Evolutionary conservation across 2,329 filamentous ascomycete genomes (phyloP), one percentile per base, ranked within the genome.

Genomic region (Pyrenophora graminea): DNA sequence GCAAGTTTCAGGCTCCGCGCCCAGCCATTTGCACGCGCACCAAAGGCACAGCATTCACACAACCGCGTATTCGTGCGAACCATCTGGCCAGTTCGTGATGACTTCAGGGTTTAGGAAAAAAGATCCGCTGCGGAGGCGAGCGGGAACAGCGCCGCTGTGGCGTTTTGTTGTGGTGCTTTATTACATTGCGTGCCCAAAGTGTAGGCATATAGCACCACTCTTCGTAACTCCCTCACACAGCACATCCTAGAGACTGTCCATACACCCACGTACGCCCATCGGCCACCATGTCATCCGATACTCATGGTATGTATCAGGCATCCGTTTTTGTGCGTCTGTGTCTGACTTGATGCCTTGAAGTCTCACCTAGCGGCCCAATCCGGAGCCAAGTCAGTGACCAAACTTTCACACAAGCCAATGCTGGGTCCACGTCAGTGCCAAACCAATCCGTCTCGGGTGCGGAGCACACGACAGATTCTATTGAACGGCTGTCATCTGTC

Each of bases 221-320:
- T 55, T 56, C 57, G 52, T 63, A 64, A 61, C 56, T 36, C 60
- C 51, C 52, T 53, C 50, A 48, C 58, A 59, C 59, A 51, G 27
- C 58, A 62, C 50, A 59, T 57, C 53, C 59, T 43, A 53, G 53
- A 49, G 55, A 64, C 58, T 53, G 45, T 57, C 46, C 33, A 46
- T 23, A 51, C 45, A 50, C 33, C 50, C 55, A 48, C 51, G 60
- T 37, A 39, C 55, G 41, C 49, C 45, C 49, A 13, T 17, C 64
- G 61, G 67, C 59, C 53, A 60, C 39, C 40, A 73, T 72, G 69
- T 51, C 64, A 63, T 62, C 68, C 67, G 66, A 59, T 38, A 46
- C 61, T 58, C 65, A 60, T 50, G 51, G 70, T 71, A 48, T 59
- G 69, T 67, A 39, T 66, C 59, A 63, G 33, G 41, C 37, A 44